These are phyloP conservation scores for Tuber aestivum DNA, from an alignment of 495 filamentous ascomycete species.

Conservation along the genomic window DNA sequence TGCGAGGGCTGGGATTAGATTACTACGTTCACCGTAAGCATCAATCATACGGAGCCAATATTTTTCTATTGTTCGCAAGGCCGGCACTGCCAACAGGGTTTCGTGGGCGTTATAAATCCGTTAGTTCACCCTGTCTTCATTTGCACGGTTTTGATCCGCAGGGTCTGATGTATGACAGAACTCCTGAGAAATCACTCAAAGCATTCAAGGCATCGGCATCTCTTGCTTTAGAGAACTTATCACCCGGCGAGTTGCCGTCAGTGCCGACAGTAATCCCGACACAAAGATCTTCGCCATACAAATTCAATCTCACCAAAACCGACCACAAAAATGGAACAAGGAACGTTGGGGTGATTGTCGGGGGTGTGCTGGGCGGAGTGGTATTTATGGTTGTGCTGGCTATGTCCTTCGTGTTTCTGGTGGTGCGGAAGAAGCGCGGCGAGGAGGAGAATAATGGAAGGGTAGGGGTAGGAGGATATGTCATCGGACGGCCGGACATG, in stretches of 20 bases:
- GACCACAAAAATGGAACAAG: constrained; percentile 8
- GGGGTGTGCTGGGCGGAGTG: constrained; percentile 22
- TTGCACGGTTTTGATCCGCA: not conserved
- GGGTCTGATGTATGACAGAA: constrained; percentile 6
- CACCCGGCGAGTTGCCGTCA: constrained; percentile 21
- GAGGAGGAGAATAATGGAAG: not conserved
- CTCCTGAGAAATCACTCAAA: constrained; percentile 16
- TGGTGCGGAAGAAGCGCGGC: not conserved
- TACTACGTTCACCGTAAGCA: constrained; percentile 46
- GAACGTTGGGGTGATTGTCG: constrained; percentile 26
- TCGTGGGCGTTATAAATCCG: constrained; percentile 51
- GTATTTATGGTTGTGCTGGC: constrained; percentile 11
- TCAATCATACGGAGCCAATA: constrained; percentile 48
- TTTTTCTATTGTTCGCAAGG: constrained; percentile 51
- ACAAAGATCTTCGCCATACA: not conserved
- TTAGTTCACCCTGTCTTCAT: not conserved
- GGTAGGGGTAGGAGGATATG: constrained; percentile 4
- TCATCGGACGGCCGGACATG: constrained; percentile 16
- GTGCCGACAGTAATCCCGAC: not conserved
- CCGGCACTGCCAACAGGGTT: constrained; percentile 49
- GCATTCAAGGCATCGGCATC: constrained; percentile 19
- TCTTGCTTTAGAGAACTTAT: constrained; percentile 20
- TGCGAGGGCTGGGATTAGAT: constrained; percentile 11
- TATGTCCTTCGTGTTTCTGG: constrained; percentile 11
- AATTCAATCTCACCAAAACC: not conserved